These are phyloP conservation scores for Biscutella laevigata DNA, from an alignment of 441 rosid genomes.

Conservation along the genomic window DNA sequence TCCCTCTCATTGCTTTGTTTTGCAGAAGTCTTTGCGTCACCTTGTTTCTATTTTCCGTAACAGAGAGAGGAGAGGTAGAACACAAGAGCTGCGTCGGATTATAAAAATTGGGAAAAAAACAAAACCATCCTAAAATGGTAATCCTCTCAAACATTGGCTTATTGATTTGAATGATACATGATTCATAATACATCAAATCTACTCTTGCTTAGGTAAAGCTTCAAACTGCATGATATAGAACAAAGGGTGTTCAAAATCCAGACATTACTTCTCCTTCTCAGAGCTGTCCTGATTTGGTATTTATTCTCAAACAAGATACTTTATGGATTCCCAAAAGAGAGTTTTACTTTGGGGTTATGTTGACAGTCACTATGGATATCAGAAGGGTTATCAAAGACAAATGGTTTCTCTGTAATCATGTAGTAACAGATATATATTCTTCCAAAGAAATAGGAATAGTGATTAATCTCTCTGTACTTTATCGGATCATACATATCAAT, in stretches of 20 bases:
- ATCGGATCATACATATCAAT: constrained; percentile 8
- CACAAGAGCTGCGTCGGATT: constrained; percentile 78
- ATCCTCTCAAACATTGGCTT: constrained; percentile 9
- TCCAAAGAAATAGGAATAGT: background rate
- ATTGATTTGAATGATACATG: background rate
- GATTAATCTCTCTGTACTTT: constrained; percentile 14
- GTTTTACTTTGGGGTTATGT: background rate
- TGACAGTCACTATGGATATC: constrained; percentile 3
- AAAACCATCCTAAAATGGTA: constrained; percentile 51
- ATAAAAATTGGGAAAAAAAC: constrained; percentile 43
- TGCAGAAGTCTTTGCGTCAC: constrained; percentile 6
- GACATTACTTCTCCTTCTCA: background rate
- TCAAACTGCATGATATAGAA: background rate
- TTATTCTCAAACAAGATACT: background rate
- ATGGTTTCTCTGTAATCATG: constrained; percentile 3
- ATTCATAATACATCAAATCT: background rate
- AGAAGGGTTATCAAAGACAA: background rate
- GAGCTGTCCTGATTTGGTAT: background rate
- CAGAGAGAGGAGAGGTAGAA: constrained; percentile 69
- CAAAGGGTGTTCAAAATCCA: background rate
- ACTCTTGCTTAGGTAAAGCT: background rate
- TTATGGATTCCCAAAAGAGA: constrained; percentile 1
- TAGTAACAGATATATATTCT: constrained; percentile 15
- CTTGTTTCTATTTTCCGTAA: constrained; percentile 1
- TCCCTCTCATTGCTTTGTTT: constrained; percentile 2